phyloP scores from a whole-genome alignment of 2,329 filamentous ascomycete genomes.

The Talaromyces sp. region DNA sequence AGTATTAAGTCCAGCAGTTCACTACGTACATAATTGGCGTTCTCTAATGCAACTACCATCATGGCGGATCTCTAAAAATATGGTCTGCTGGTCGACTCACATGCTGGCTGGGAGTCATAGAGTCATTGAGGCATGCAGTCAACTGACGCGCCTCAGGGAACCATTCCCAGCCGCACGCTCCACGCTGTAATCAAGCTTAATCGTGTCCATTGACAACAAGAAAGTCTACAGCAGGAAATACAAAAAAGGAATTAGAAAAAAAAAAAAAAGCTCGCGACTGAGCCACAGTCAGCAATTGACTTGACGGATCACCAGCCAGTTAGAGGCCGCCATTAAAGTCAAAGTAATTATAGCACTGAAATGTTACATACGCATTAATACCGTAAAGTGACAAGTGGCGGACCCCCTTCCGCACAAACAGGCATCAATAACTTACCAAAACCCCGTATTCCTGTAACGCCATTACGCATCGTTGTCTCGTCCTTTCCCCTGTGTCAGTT shows the following conservation, averaged over 20 bases:
- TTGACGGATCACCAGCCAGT: neutral
- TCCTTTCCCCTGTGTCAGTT: conserved; percentile 14
- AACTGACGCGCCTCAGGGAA: neutral
- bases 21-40: neutral
- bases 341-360: conserved; percentile 1
- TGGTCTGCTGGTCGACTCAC: conserved; percentile 3
- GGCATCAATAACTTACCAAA: neutral
- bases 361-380: neutral
- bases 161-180: neutral
- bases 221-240: neutral
- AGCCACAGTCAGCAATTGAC: conserved; percentile 11
- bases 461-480: conserved; percentile 6
- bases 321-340: neutral
- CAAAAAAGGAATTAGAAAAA: neutral
- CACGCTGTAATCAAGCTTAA: neutral
- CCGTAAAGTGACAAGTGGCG: neutral
- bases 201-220: neutral
- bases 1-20: neutral
- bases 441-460: neutral
- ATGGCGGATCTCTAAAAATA: neutral
- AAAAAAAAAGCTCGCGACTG: neutral
- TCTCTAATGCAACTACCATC: neutral
- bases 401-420: neutral
- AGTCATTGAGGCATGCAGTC: conserved; percentile 1
- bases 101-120: neutral